phyloP scores from a whole-genome alignment of 257 asterid species.

The Solanum neorickii region DNA sequence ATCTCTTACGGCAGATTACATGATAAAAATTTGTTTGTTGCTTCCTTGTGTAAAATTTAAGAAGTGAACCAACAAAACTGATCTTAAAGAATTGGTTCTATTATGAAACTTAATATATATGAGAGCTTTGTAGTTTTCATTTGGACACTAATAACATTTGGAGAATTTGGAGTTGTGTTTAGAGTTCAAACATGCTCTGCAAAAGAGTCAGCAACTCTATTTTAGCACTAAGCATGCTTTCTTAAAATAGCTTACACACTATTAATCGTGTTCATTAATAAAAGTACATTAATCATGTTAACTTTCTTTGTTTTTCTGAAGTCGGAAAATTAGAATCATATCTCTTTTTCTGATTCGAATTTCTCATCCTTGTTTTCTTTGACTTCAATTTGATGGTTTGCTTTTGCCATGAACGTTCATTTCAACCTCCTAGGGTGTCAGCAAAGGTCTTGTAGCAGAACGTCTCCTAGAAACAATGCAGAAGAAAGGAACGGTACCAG shows the following conservation, averaged over 20 bases:
- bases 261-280: neutral
- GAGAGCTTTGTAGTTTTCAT: neutral
- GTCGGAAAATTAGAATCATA: neutral
- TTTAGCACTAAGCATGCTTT: neutral
- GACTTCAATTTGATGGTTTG: neutral
- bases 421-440: conserved; percentile 42
- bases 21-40: neutral
- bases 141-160: neutral
- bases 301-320: neutral
- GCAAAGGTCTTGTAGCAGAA: conserved; percentile 65
- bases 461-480: conserved; percentile 45
- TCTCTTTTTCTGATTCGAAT: neutral
- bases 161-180: neutral
- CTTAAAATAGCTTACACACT: neutral
- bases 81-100: neutral
- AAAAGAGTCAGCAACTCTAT: neutral
- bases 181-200: neutral
- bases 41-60: neutral
- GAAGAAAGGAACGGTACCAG: conserved; percentile 45
- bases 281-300: neutral
- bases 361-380: neutral
- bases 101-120: neutral
- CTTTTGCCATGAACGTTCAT: neutral
- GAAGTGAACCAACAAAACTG: neutral
- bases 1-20: neutral